These are phyloP conservation scores for Ocimum tenuiflorum DNA, from an alignment of 257 asterid species.

Conservation along the genomic window DNA sequence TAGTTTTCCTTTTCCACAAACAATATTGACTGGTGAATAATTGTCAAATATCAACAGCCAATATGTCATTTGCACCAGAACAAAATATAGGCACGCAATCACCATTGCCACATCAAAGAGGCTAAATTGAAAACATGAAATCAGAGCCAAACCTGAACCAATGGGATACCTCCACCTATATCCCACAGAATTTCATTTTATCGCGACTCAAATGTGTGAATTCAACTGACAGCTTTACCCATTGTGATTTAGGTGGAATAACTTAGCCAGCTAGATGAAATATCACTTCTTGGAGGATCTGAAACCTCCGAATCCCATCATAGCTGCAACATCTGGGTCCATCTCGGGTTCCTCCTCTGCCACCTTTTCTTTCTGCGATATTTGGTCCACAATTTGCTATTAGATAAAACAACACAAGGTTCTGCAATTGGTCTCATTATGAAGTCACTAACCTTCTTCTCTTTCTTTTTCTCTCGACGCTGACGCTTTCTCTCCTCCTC, in stretches of 20 bases:
- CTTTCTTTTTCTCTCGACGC: conserved; percentile 93
- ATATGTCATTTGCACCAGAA: not conserved
- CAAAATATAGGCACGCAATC: not conserved
- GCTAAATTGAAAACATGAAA: not conserved
- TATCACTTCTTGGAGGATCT: conserved; percentile 69
- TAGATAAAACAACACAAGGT: not conserved
- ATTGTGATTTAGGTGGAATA: conserved; percentile 4
- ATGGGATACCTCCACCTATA: not conserved
- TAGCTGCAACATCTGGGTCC: conserved; percentile 84
- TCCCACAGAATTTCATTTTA: too few species aligned
- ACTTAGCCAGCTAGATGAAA: conserved; percentile 23
- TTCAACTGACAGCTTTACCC: not conserved
- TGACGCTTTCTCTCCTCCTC: conserved; percentile 94
- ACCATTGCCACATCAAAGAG: not conserved
- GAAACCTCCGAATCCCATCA: conserved; percentile 99
- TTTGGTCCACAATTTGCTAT: conserved; percentile 4
- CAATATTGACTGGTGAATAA: too few species aligned
- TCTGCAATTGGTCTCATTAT: not conserved
- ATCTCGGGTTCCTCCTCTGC: conserved; percentile 85
- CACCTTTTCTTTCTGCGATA: conserved; percentile 67
- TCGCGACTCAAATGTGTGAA: too few species aligned
- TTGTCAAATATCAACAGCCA: not conserved
- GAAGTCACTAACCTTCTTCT: conserved; percentile 85
- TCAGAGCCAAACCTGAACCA: not conserved
- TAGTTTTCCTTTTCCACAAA: too few species aligned